phyloP scores from a whole-genome alignment of 1,284 basidiomycete genomes.

The Tilletia caries region DNA sequence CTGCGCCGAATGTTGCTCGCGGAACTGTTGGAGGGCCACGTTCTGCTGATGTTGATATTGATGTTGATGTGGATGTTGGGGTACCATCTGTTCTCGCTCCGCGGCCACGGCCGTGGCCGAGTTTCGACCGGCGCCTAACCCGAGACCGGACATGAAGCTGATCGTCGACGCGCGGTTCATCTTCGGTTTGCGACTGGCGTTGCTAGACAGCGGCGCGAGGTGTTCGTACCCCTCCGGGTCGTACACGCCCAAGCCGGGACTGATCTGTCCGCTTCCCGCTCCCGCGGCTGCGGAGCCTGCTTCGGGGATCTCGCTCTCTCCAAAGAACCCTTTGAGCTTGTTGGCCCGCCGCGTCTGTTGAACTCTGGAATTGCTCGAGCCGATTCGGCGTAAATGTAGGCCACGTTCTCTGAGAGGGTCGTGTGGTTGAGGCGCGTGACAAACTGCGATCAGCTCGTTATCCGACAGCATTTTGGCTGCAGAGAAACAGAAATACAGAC shows the following conservation, averaged over 20 bases:
- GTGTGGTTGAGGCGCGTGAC: conserved; percentile 75
- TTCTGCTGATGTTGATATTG: conserved; percentile 17
- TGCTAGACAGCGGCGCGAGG: conserved; percentile 2
- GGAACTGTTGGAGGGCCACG: background rate
- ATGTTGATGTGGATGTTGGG: no score
- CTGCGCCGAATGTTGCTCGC: background rate
- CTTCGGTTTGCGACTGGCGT: conserved; percentile 50
- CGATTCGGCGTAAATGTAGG: conserved; percentile 61
- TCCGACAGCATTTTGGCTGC: conserved; percentile 43
- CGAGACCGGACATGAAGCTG: conserved; percentile 87
- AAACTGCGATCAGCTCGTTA: conserved; percentile 75
- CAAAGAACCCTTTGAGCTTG: conserved; percentile 64
- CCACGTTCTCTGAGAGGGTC: conserved; percentile 74
- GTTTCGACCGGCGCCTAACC: conserved; percentile 63
- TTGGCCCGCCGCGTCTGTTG: conserved; percentile 27
- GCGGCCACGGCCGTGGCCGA: conserved; percentile 57
- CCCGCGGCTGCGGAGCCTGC: conserved; percentile 49
- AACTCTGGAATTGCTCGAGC: background rate
- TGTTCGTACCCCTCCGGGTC: background rate
- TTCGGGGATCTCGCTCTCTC: conserved; percentile 55
- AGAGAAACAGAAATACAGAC: no score
- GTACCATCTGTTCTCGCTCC: conserved; percentile 29
- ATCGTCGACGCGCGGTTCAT: conserved; percentile 89
- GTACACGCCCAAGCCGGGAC: background rate
- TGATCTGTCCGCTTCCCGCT: conserved; percentile 45